phyloP scores from a whole-genome alignment of 2,329 filamentous ascomycete genomes.

The Talaromyces amestolkiae region DNA sequence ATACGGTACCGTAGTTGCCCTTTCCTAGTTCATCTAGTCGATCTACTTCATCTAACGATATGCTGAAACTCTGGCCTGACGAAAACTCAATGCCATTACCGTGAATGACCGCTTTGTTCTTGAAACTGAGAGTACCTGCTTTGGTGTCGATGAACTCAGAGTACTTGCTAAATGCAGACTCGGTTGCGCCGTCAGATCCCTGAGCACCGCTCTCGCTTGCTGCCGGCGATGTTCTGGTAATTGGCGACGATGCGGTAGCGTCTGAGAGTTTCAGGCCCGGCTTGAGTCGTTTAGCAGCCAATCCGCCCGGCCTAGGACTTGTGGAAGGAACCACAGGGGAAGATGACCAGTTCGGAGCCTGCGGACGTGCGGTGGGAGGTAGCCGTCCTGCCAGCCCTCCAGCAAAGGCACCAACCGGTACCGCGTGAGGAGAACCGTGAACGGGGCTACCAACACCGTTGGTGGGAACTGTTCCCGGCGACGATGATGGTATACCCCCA shows the following conservation, averaged over 20 bases:
- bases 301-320: constrained; percentile 46
- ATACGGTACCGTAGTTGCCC: constrained; percentile 97
- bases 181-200: constrained; percentile 27
- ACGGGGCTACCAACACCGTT: constrained; percentile 15
- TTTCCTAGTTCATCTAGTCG: constrained; percentile 91
- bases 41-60: constrained; percentile 93
- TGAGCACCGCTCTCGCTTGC: constrained; percentile 8
- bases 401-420: constrained; percentile 28
- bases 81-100: constrained; percentile 89
- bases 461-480: constrained; percentile 18
- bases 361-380: constrained; percentile 30
- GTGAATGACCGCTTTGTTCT: constrained; percentile 86
- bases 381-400: constrained; percentile 33
- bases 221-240: constrained; percentile 39
- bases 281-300: constrained; percentile 50
- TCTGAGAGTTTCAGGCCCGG: constrained; percentile 50
- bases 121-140: constrained; percentile 86
- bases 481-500: constrained; percentile 29
- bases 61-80: constrained; percentile 83
- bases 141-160: constrained; percentile 86
- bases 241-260: constrained; percentile 49
- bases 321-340: constrained; percentile 33
- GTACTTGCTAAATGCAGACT: constrained; percentile 63
- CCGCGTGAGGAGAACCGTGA: constrained; percentile 17
- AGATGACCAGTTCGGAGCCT: constrained; percentile 34